Evolutionary conservation across 2,329 filamentous ascomycete genomes (phyloP).

Genomic region (Colletotrichum tofieldiae): DNA sequence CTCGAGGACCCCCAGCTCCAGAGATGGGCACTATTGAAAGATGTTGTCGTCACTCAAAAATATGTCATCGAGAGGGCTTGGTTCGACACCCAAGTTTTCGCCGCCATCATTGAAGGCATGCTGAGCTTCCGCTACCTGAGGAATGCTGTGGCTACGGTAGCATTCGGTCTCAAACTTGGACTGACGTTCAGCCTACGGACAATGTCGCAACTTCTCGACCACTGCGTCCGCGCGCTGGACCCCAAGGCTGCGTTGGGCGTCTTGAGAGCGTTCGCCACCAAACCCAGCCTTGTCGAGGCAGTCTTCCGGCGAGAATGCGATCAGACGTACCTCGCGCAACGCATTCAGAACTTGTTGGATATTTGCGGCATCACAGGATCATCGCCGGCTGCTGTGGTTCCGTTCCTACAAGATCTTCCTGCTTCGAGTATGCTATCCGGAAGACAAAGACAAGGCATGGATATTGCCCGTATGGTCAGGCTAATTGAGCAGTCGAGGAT

Average conservation of each 20-base stretch:
- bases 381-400: conserved; percentile 3
- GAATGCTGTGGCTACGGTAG: conserved; percentile 61
- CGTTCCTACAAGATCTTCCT: background rate
- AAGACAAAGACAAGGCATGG: background rate
- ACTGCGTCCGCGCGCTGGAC: conserved; percentile 53
- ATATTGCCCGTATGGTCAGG: conserved; percentile 14
- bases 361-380: conserved; percentile 13
- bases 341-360: conserved; percentile 31
- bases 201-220: conserved; percentile 58
- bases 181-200: conserved; percentile 51
- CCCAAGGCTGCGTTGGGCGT: conserved; percentile 12
- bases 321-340: conserved; percentile 13
- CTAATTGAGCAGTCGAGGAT: background rate
- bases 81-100: conserved; percentile 57
- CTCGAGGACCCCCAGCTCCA: conserved; percentile 47
- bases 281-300: background rate
- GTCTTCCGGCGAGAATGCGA: conserved; percentile 7
- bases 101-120: conserved; percentile 64
- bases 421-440: background rate
- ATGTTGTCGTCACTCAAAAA: conserved; percentile 49
- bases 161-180: conserved; percentile 56
- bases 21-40: conserved; percentile 50
- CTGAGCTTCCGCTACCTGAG: conserved; percentile 63
- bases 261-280: conserved; percentile 1
- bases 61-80: conserved; percentile 59